Conservation (phyloP, 2,329 filamentous ascomycete species). For the Claviceps sp. region DNA sequence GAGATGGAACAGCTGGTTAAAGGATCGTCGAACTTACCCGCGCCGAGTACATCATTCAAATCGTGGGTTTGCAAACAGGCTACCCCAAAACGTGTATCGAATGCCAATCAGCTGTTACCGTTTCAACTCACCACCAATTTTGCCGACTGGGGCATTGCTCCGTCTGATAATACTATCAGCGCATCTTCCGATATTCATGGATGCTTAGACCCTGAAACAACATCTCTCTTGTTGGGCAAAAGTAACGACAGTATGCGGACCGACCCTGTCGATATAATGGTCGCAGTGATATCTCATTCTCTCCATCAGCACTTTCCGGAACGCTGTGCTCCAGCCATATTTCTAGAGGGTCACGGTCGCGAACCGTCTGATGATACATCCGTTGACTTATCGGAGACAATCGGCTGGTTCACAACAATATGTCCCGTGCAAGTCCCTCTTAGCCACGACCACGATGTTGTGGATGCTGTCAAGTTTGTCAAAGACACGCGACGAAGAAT, state of each 20-base stretch:
- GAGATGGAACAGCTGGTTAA: constrained; percentile 9
- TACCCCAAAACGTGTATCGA: constrained; percentile 12
- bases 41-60: constrained; percentile 18
- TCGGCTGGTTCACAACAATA: constrained; percentile 34
- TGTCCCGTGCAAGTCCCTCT: constrained; percentile 17
- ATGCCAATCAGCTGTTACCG: constrained; percentile 4
- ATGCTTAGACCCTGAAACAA: background rate
- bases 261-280: constrained; percentile 24
- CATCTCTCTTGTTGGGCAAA: constrained; percentile 9
- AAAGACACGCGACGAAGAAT: constrained; percentile 23
- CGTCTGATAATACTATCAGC: constrained; percentile 3
- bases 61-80: constrained; percentile 22
- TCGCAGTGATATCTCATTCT: constrained; percentile 20
- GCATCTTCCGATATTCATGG: background rate
- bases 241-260: constrained; percentile 20
- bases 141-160: constrained; percentile 9
- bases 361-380: constrained; percentile 12
- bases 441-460: background rate
- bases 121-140: constrained; percentile 8
- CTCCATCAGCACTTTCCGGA: constrained; percentile 22
- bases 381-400: constrained; percentile 24
- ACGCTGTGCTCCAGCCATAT: constrained; percentile 21
- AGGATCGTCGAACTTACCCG: background rate
- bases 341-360: constrained; percentile 28
- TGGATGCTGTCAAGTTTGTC: constrained; percentile 10